These are phyloP conservation scores for Lodderomyces orthopsilosis DNA, from an alignment of 1,139 yeast genomes.

Conservation along the genomic window DNA sequence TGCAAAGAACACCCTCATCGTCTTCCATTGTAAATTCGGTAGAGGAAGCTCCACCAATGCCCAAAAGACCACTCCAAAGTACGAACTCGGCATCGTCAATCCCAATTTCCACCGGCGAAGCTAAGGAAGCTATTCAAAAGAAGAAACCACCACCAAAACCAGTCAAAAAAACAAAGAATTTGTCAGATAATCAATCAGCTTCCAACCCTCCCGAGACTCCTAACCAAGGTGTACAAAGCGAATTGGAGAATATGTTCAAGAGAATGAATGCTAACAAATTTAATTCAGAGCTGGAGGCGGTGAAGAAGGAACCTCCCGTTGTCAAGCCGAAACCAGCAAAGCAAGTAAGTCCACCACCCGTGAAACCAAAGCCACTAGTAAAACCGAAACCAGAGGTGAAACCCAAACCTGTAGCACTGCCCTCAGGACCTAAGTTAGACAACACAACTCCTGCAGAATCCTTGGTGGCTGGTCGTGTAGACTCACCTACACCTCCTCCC, in stretches of 20 bases:
- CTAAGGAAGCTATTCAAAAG: constrained; percentile 12
- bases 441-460: constrained; percentile 11
- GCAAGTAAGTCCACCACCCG: constrained; percentile 6
- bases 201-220: constrained; percentile 5
- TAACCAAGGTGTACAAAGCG: constrained; percentile 14
- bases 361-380: constrained; percentile 12
- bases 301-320: background rate
- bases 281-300: background rate
- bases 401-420: constrained; percentile 11
- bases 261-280: constrained; percentile 12
- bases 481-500: constrained; percentile 29
- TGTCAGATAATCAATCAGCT: background rate
- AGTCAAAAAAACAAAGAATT: constrained; percentile 23
- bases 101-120: constrained; percentile 4
- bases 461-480: background rate
- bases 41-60: constrained; percentile 13
- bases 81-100: constrained; percentile 5
- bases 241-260: constrained; percentile 12
- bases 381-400: constrained; percentile 17
- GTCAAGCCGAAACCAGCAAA: background rate
- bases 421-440: constrained; percentile 8
- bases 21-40: constrained; percentile 1
- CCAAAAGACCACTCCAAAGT: constrained; percentile 6
- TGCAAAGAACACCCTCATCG: background rate
- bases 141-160: constrained; percentile 44